Evolutionary conservation across 2,329 filamentous ascomycete genomes (phyloP).

Genomic region (Alternaria conjuncta): DNA sequence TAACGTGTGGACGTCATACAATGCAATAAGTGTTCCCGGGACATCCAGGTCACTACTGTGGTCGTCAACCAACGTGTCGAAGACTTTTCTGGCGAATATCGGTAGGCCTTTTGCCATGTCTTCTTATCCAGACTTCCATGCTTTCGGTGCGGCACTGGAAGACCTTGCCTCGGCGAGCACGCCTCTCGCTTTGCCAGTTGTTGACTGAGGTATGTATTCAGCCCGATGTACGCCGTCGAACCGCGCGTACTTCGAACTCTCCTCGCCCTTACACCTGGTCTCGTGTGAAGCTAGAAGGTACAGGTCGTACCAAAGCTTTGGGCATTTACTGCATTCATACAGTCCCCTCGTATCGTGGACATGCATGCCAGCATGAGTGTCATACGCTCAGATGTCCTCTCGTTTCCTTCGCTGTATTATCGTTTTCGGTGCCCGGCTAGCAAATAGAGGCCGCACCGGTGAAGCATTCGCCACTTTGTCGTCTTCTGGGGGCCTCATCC

Average conservation of each 20-base stretch:
- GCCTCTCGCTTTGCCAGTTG: no score
- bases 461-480: not conserved
- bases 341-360: not conserved
- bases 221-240: no score
- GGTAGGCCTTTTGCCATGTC: not conserved
- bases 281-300: not conserved
- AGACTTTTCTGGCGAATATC: not conserved
- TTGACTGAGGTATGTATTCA: no score
- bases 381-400: not conserved
- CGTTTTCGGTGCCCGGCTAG: not conserved
- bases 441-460: not conserved
- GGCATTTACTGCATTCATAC: not conserved
- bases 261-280: not conserved
- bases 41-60: not conserved
- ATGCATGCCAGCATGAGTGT: not conserved
- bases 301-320: not conserved
- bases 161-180: no score
- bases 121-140: no score
- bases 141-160: no score
- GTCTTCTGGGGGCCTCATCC: not conserved
- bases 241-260: no score
- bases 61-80: not conserved
- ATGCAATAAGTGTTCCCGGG: not conserved
- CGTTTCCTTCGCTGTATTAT: not conserved
- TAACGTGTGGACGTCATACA: not conserved